Evolutionary conservation across 345 rosid genomes (phyloP).

Genomic region (Salix viminalis): DNA sequence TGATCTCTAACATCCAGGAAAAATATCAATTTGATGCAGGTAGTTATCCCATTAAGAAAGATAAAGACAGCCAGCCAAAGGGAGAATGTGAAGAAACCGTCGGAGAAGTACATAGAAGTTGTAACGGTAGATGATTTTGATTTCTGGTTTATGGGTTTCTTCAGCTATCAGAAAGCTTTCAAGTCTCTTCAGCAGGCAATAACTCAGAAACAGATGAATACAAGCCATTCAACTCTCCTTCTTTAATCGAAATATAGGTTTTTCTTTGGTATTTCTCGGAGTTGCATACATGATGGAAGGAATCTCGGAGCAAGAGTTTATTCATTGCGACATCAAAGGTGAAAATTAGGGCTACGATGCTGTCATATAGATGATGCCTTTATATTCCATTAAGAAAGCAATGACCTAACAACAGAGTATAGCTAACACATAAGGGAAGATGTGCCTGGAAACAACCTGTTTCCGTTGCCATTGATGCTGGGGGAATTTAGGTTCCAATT

Average conservation of each 20-base stretch:
- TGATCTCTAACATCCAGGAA: background rate
- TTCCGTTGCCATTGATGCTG: conserved; percentile 29
- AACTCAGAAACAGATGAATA: background rate
- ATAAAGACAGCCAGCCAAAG: conserved; percentile 51
- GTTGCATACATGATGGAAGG: too few species aligned
- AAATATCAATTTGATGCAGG: conserved; percentile 21
- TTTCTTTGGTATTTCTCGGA: too few species aligned
- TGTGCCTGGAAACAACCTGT: conserved; percentile 15
- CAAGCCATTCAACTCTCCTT: conserved; percentile 19
- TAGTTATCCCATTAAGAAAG: conserved; percentile 52
- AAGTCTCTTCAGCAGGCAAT: conserved; percentile 47
- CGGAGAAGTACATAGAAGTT: conserved; percentile 64
- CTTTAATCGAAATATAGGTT: too few species aligned
- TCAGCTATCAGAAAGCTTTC: conserved; percentile 63
- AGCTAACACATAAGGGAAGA: too few species aligned
- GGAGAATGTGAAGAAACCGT: conserved; percentile 54
- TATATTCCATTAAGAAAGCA: too few species aligned
- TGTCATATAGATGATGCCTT: too few species aligned
- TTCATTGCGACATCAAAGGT: too few species aligned
- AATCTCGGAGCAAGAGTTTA: too few species aligned
- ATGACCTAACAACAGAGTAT: too few species aligned
- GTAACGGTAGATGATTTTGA: conserved; percentile 64
- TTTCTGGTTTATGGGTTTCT: conserved; percentile 94
- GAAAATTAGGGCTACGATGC: too few species aligned
- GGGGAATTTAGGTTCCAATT: conserved; percentile 25